A percentile compares a stretch with the other conserved stretches of the same genome.
These are phyloP conservation scores for Phenoliferia sp. DNA, from an alignment of 1,284 basidiomycete species.

Conservation along the genomic window DNA sequence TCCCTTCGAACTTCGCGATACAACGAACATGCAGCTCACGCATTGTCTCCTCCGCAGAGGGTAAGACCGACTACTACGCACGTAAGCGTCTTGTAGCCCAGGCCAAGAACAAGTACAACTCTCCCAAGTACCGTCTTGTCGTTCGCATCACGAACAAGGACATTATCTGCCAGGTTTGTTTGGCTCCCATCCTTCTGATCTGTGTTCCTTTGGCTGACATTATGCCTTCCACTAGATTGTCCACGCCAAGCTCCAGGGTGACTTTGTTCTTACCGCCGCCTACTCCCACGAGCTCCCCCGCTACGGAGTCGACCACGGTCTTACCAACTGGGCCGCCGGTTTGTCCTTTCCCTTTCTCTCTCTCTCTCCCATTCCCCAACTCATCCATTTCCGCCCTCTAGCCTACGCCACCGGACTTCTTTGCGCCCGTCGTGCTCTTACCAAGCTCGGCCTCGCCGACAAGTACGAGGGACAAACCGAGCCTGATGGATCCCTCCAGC, in stretches of 20 bases:
- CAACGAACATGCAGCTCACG: neutral
- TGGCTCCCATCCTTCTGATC: slow-evolving; percentile 29
- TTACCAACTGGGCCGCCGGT: slow-evolving; percentile 97
- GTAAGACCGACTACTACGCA: slow-evolving; percentile 99
- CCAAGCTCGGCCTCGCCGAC: slow-evolving; percentile 93
- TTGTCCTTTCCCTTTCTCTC: neutral
- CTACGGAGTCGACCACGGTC: slow-evolving; percentile 97
- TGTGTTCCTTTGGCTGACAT: neutral
- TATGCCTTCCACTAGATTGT: slow-evolving; percentile 62
- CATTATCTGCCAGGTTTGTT: slow-evolving; percentile 33
- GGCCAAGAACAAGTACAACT: slow-evolving; percentile 99
- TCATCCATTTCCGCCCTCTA: neutral
- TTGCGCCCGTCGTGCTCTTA: slow-evolving; percentile 86
- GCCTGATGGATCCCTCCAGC: slow-evolving; percentile 77
- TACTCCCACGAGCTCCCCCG: slow-evolving; percentile 86
- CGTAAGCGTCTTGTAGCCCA: slow-evolving; percentile 93
- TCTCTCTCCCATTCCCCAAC: neutral
- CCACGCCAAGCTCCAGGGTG: slow-evolving; percentile 95
- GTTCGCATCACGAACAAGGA: slow-evolving; percentile 60
- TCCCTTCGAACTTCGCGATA: neutral
- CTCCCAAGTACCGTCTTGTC: slow-evolving; percentile 96
- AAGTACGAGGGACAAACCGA: slow-evolving; percentile 96
- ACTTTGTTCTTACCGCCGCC: slow-evolving; percentile 84
- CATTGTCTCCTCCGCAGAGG: slow-evolving; percentile 53
- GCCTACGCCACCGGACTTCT: slow-evolving; percentile 98